Evolutionary conservation across 2,329 filamentous ascomycete species (phyloP).

Genomic region (Rhexocercosporidium sp.): DNA sequence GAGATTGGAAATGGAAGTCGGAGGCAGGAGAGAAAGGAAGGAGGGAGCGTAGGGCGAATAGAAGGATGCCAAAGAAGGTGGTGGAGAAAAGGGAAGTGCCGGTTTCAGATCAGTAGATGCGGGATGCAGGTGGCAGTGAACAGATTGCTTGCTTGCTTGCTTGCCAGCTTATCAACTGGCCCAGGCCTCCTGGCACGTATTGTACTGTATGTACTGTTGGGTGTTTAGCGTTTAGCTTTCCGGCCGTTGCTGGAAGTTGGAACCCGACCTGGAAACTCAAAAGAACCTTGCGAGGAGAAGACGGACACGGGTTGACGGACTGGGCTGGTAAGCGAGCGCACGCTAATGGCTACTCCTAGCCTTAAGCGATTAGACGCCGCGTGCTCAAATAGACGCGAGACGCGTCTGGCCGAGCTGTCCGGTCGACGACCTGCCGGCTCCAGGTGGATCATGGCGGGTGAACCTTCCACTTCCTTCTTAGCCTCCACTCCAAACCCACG

Average conservation of each 20-base stretch:
- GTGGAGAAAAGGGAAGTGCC: not conserved
- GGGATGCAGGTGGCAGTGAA: not conserved
- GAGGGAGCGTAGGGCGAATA: not conserved
- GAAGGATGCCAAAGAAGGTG: not conserved
- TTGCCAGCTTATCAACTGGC: too few species aligned
- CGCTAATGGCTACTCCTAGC: too few species aligned
- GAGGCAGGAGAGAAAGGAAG: not conserved
- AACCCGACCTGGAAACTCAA: too few species aligned
- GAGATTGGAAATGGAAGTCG: not conserved
- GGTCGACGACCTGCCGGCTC: too few species aligned
- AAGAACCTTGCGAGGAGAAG: too few species aligned
- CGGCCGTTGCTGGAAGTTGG: not conserved
- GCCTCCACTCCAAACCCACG: not conserved
- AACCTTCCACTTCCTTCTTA: not conserved
- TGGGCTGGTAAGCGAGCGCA: not conserved
- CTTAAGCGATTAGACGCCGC: not conserved
- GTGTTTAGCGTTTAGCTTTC: not conserved
- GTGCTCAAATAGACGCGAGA: too few species aligned
- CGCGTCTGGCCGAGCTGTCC: too few species aligned
- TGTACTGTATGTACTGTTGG: not conserved
- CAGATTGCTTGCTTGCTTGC: not conserved
- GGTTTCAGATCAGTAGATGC: constrained; percentile 4
- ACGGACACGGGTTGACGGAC: too few species aligned
- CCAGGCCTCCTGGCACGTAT: not conserved
- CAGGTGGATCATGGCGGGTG: not conserved